Conservation (phyloP, 352 stramenopile species). For the Pythium volutum region DNA sequence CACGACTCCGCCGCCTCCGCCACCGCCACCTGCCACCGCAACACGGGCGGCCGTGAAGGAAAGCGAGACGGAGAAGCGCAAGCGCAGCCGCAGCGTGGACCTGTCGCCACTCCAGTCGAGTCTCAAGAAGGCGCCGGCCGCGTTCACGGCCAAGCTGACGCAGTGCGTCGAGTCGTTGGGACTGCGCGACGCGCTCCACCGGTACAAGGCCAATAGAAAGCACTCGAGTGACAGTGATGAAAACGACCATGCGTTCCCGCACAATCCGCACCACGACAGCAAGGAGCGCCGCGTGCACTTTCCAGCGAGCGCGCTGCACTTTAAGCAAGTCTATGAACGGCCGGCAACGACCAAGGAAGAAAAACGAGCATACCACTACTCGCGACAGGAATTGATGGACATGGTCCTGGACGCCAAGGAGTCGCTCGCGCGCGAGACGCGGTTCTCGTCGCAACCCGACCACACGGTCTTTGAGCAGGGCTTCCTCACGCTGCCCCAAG, state of each 20-base stretch:
- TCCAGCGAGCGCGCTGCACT: constrained; percentile 22
- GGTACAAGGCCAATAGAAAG: constrained; percentile 18
- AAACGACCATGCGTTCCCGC: background rate
- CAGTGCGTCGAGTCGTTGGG: constrained; percentile 53
- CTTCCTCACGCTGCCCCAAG: constrained; percentile 48
- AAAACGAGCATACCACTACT: constrained; percentile 59
- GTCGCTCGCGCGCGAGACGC: constrained; percentile 38
- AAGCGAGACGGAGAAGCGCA: constrained; percentile 22
- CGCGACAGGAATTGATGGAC: constrained; percentile 42
- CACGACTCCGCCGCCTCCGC: background rate
- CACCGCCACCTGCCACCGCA: background rate
- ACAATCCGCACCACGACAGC: constrained; percentile 13
- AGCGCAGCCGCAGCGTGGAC: constrained; percentile 25
- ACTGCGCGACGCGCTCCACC: constrained; percentile 32
- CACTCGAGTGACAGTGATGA: constrained; percentile 5
- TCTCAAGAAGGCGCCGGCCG: constrained; percentile 51
- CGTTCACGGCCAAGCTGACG: constrained; percentile 47
- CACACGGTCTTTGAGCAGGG: constrained; percentile 70
- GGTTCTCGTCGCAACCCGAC: constrained; percentile 45
- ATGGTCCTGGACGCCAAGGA: constrained; percentile 57
- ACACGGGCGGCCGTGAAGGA: background rate
- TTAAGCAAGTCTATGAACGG: constrained; percentile 40
- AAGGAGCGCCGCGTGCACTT: constrained; percentile 52
- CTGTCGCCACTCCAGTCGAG: constrained; percentile 39
- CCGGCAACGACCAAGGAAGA: constrained; percentile 40